Evolutionary conservation across 2,329 filamentous ascomycete species (phyloP), one percentile per base, ranked within the genome.

Genomic region (Fusarium bactridioides): DNA sequence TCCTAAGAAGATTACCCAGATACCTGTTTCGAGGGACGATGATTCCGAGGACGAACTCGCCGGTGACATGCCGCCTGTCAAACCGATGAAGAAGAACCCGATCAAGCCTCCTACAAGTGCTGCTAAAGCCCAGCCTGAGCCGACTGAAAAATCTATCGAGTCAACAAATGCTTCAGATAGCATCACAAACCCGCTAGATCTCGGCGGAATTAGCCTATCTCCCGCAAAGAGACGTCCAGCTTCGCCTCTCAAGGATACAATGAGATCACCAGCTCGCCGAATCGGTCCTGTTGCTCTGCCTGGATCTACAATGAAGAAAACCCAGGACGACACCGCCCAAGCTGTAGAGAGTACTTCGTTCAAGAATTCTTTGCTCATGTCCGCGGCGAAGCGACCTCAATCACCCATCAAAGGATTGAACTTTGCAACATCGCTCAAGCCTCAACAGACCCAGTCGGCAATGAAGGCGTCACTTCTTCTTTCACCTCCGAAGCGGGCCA

Each of bases 1-100:
- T 81, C 89, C 89, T 81, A 91, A 88, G 83, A 92, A 91, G 84
- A 85, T 88, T 73, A 88, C 88, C 44, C 88, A 90, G 81, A 82
- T 91, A 73, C 82, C 84, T 55, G 73, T 83, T 67, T 83, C 77
- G 76, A 80, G 81, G 71, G 86, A 87, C 57, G 86, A 87, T 56
- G 76, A 78, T 54, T 90, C 89, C 19, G 89, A 91, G 56, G 89
- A 91, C 76, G 89, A 91, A 78, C 85, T 91, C 40, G 86, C 86
- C 33, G 84, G 82, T 15, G 83, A 88, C 67, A 84, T 85, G 73
- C 83, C 84, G 4, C 86, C 86, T 10, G 81, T 87, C 48, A 86
- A 85, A 75, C 83, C 86, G 3, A 80, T 90, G 78, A 84, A 84
- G 80, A 89, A 86, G 80, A 87, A 84, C 64, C 88, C 89, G 3